Percentiles rank a stretch among this genome's conserved stretches.
Conservation (phyloP, 2,329 filamentous ascomycete species). For the Cercospora sp. region DNA sequence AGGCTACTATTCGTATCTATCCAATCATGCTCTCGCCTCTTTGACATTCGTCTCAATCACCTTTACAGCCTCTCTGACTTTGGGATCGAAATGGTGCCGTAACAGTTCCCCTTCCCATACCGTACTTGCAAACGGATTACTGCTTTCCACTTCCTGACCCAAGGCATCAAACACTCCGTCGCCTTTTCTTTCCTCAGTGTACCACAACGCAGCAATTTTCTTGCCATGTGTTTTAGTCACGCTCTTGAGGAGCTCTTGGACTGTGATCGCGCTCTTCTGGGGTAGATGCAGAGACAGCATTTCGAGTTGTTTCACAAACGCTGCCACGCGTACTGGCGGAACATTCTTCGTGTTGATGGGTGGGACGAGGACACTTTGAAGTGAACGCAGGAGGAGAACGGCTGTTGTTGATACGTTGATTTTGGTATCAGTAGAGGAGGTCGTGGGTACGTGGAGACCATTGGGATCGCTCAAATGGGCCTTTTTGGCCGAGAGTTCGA, state of each 20-base stretch:
- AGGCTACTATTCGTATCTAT: background rate
- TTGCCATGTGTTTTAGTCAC: slow-evolving; percentile 78
- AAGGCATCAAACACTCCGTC: slow-evolving; percentile 82
- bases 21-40: slow-evolving; percentile 20
- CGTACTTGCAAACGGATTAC: slow-evolving; percentile 86
- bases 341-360: slow-evolving; percentile 70
- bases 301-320: slow-evolving; percentile 90
- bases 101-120: slow-evolving; percentile 93
- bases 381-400: slow-evolving; percentile 82
- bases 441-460: slow-evolving; percentile 58
- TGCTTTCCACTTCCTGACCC: slow-evolving; percentile 73
- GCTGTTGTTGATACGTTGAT: slow-evolving; percentile 95
- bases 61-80: slow-evolving; percentile 67
- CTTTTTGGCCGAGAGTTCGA: slow-evolving; percentile 76
- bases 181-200: slow-evolving; percentile 88
- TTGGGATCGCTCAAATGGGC: slow-evolving; percentile 59
- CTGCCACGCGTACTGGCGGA: slow-evolving; percentile 81
- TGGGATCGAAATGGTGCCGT: slow-evolving; percentile 80
- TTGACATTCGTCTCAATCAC: slow-evolving; percentile 33
- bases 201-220: slow-evolving; percentile 85
- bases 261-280: slow-evolving; percentile 81
- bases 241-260: slow-evolving; percentile 74
- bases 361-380: slow-evolving; percentile 79
- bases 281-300: slow-evolving; percentile 80
- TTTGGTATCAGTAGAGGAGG: slow-evolving; percentile 52